phyloP scores from a whole-genome alignment of 2,329 filamentous ascomycete species.

The Xylariaceae sp. region DNA sequence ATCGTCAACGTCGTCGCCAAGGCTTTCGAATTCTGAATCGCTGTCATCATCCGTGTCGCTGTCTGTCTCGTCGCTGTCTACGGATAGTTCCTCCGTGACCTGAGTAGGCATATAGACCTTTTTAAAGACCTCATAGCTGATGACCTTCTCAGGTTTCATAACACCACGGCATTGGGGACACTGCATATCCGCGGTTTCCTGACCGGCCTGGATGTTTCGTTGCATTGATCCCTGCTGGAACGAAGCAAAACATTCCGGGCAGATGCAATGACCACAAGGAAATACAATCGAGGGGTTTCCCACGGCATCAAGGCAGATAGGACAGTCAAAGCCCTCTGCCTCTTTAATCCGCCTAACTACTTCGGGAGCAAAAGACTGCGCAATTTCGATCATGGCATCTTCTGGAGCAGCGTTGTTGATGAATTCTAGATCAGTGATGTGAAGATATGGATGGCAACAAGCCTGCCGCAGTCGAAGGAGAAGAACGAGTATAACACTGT shows the following conservation, averaged over 20 bases:
- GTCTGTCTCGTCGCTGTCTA: constrained; percentile 41
- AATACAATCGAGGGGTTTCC: constrained; percentile 76
- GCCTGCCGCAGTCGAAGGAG: constrained; percentile 79
- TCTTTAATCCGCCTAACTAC: constrained; percentile 69
- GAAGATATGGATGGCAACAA: constrained; percentile 77
- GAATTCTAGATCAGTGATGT: constrained; percentile 48
- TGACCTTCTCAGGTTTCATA: constrained; percentile 69
- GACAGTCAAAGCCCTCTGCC: constrained; percentile 71
- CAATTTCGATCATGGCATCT: constrained; percentile 44
- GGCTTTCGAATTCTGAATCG: constrained; percentile 34
- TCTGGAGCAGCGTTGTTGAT: constrained; percentile 51
- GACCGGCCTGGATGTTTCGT: constrained; percentile 59
- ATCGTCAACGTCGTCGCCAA: constrained; percentile 36
- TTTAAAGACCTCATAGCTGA: constrained; percentile 74
- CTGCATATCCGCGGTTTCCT: constrained; percentile 59
- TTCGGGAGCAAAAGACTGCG: constrained; percentile 58
- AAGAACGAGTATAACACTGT: constrained; percentile 77
- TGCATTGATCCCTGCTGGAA: constrained; percentile 64
- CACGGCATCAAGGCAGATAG: constrained; percentile 77
- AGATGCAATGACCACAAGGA: constrained; percentile 82
- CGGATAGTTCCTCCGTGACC: constrained; percentile 36
- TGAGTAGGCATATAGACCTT: constrained; percentile 68
- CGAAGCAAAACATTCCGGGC: constrained; percentile 73
- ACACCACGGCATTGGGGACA: constrained; percentile 77
- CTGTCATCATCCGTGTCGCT: constrained; percentile 39